Evolutionary conservation across 225 moss, liverwort and hornwort genomes (phyloP), one percentile per base, ranked within the genome.

Genomic region (Marchantia polymorpha): DNA sequence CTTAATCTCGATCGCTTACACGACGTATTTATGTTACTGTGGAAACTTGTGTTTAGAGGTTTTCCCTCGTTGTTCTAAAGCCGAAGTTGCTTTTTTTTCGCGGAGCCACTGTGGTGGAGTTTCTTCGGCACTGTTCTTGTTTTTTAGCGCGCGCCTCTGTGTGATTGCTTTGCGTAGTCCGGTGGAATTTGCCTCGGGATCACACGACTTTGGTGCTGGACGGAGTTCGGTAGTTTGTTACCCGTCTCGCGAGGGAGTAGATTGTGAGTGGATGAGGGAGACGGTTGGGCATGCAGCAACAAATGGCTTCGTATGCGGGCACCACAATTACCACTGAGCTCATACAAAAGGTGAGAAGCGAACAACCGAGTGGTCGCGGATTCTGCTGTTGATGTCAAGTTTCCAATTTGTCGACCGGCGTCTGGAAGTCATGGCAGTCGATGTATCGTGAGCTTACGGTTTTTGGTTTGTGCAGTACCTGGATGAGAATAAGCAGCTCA

Each of bases 401-500:
- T 27, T 75, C 11, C 16, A 25, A 13, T 29, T 0, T 15, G 30
- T 9, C 27, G 20, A 22, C 20, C 1, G 29, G 31, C 22, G 54
- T 13, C 0, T 14, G 13, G 29, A 39, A 39, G 39, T 39, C 39
- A 39, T 39, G 39, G 39, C 39, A 39, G 39, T 5, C 39, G 39
- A 39, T 5, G 5, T 39, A 27, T 29, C 12, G 31, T 7, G 8
- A 53, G 12, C 69, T 79, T 68, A 79, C 68, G 46, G 16, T 15
- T 30, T 31, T 53, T 8, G 17, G 54, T 29, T 15, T 25, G 19
- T 72, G 82, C 87, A 87, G 87, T 85, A 88, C 49, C 72, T 88
- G 85, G 87, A 88, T 78, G 85, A 88, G 75, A 85, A 88, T 75
- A 88, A 88, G 48, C 85, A 88, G 64, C 87, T 88, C 59, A 88